Percentiles rank a stretch among this genome's conserved stretches.
Evolutionary conservation across 1,284 basidiomycete species (phyloP).

Genomic region (Moesziomyces antarcticus): DNA sequence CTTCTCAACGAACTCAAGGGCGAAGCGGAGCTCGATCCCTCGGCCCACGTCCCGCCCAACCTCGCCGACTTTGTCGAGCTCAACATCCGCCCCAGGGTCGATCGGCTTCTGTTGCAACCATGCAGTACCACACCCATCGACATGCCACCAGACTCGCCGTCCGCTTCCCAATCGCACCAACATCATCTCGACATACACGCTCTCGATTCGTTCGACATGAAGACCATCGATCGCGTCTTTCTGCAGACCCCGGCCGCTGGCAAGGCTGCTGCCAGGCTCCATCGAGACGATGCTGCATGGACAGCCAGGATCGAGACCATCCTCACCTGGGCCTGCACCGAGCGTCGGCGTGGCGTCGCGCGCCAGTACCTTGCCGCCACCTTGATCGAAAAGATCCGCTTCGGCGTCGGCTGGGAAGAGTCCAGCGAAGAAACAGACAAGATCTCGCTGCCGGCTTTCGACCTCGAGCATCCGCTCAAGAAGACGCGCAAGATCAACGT

Average conservation of each 20-base stretch:
- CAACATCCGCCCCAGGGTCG: conserved; percentile 17
- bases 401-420: conserved; percentile 44
- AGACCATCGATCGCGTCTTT: conserved; percentile 34
- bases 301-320: conserved; percentile 73
- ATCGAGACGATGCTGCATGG: conserved; percentile 32
- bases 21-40: conserved; percentile 5
- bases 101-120: conserved; percentile 21
- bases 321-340: conserved; percentile 86
- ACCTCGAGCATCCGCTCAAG: conserved; percentile 27
- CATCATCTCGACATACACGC: conserved; percentile 36
- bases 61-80: conserved; percentile 20
- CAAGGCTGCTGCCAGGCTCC: conserved; percentile 9
- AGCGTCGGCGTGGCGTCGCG: conserved; percentile 74
- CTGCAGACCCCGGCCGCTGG: conserved; percentile 4
- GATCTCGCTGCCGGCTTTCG: conserved; percentile 33
- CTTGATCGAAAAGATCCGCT: conserved; percentile 77
- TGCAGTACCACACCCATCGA: neutral
- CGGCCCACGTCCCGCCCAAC: neutral
- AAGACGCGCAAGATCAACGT: conserved; percentile 67
- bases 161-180: conserved; percentile 5
- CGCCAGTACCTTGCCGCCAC: conserved; percentile 83
- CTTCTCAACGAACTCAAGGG: conserved; percentile 22
- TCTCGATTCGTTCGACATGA: conserved; percentile 44
- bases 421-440: conserved; percentile 36
- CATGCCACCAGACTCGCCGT: neutral